Evolutionary conservation across 805 yeast species (phyloP), one percentile per base, ranked within the genome.

Genomic region (Isabelozyma heimii): DNA sequence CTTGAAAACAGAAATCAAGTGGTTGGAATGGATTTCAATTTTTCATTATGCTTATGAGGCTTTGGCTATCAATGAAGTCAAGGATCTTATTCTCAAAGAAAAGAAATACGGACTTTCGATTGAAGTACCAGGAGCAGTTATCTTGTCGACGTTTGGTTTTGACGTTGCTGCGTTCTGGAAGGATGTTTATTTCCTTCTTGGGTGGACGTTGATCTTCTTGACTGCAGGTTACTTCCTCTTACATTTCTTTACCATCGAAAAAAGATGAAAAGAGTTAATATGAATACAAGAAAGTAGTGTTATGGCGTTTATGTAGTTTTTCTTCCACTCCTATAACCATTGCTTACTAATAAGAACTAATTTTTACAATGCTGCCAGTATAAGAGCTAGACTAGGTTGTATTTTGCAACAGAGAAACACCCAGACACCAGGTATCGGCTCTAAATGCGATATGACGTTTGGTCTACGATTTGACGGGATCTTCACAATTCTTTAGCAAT

Each of bases 1-100:
- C 48, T 61, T 73, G 41, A 56, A 52, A 28, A 64, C 73, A 1
- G 82, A 77, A 51, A 80, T 91, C 49, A 80, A 80, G 47, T 85
- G 89, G 80, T 73, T 91, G 55, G 91, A 91, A 67, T 87, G 87
- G 72, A 65, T 91, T 20, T 91, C 97, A 1, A 82, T 92, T 47
- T 94, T 92, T 77, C 98, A 94, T 66, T 94, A 91, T 62, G 97
- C 97, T 0, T 94, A 92, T 64, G 99, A 94, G 64, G 89, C 97
- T 0, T 73, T 94, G 54, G 78, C 91, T 3, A 91, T 94, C 47
- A 94, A 94, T 66, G 99, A 94, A 63, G 98, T 92, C 8, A 87
- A 85, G 60, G 88, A 89, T 35, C 76, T 94, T 62, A 84, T 89
- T 12, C 75, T 94, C 58, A 83, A 82, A 53, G 99, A 94, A 63